These are phyloP conservation scores for Agaricus sinodeliciosus DNA, from an alignment of 768 basidiomycete species.

Conservation along the genomic window DNA sequence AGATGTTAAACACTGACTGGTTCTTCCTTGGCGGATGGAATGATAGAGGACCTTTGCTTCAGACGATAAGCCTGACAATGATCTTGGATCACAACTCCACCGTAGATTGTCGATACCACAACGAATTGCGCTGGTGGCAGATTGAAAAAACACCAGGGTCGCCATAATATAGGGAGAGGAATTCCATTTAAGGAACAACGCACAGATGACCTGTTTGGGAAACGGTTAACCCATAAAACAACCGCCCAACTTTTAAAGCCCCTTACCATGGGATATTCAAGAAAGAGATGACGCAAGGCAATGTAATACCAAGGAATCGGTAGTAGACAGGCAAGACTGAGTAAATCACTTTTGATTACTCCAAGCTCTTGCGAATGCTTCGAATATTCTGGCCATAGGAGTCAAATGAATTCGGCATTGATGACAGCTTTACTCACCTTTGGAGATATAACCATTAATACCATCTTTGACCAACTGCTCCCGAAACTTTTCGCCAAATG, in stretches of 20 bases:
- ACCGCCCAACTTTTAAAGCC: no score
- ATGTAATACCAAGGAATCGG: constrained; percentile 35
- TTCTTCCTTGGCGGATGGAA: constrained; percentile 8
- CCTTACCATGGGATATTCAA: constrained; percentile 29
- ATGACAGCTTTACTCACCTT: constrained; percentile 19
- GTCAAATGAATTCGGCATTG: neutral
- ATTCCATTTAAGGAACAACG: constrained; percentile 16
- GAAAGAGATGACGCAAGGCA: constrained; percentile 19
- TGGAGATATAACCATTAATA: constrained; percentile 19
- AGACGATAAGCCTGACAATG: constrained; percentile 8
- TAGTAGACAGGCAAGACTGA: constrained; percentile 21
- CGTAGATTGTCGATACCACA: constrained; percentile 10
- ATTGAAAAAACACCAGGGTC: constrained; percentile 28
- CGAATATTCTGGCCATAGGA: constrained; percentile 26
- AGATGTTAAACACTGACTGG: neutral
- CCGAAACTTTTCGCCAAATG: constrained; percentile 29
- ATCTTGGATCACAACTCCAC: neutral
- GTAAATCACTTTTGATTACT: constrained; percentile 20
- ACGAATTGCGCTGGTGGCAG: constrained; percentile 19
- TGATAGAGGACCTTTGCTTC: constrained; percentile 18
- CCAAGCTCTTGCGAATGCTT: constrained; percentile 25
- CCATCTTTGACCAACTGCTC: constrained; percentile 32
- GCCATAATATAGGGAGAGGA: constrained; percentile 23
- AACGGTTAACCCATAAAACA: neutral
- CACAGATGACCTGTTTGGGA: constrained; percentile 17